These are phyloP conservation scores for Ogataea parapolymorpha DNA, from an alignment of 805 yeast genomes.

Conservation along the genomic window DNA sequence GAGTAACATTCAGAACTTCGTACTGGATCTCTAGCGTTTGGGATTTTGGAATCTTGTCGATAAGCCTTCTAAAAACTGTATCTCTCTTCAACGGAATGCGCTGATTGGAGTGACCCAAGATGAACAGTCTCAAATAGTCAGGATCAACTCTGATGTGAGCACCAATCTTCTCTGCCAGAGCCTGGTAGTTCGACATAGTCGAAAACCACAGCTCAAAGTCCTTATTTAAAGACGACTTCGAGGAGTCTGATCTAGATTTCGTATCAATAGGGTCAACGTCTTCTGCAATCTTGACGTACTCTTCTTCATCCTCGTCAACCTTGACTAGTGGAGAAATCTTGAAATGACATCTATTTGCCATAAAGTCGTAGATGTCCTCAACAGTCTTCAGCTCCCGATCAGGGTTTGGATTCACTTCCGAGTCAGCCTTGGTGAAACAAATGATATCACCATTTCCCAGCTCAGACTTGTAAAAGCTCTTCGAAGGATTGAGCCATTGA, in stretches of 20 bases:
- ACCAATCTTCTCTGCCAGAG: slow-evolving; percentile 62
- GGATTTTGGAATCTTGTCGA: slow-evolving; percentile 44
- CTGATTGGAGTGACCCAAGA: slow-evolving; percentile 56
- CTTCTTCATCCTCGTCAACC: slow-evolving; percentile 45
- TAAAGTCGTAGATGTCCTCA: slow-evolving; percentile 48
- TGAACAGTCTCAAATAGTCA: slow-evolving; percentile 60
- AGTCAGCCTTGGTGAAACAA: slow-evolving; percentile 27
- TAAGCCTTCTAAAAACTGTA: slow-evolving; percentile 32
- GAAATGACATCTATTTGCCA: slow-evolving; percentile 60
- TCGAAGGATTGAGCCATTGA: slow-evolving; percentile 38
- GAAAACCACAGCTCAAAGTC: slow-evolving; percentile 67
- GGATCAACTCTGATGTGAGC: slow-evolving; percentile 51
- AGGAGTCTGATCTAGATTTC: slow-evolving; percentile 14
- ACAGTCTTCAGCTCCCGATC: slow-evolving; percentile 31
- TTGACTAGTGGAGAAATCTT: slow-evolving; percentile 43
- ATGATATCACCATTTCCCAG: slow-evolving; percentile 68
- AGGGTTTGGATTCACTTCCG: slow-evolving; percentile 3
- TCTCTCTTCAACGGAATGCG: slow-evolving; percentile 44
- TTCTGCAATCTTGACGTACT: slow-evolving; percentile 41
- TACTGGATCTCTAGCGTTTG: slow-evolving; percentile 54
- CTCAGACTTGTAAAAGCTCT: slow-evolving; percentile 54
- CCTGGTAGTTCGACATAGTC: slow-evolving; percentile 52
- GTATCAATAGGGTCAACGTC: slow-evolving; percentile 23
- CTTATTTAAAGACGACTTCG: slow-evolving; percentile 11
- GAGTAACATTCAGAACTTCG: slow-evolving; percentile 71